phyloP scores from a whole-genome alignment of 2,329 filamentous ascomycete species.

The Hypoxylon rubiginosum region DNA sequence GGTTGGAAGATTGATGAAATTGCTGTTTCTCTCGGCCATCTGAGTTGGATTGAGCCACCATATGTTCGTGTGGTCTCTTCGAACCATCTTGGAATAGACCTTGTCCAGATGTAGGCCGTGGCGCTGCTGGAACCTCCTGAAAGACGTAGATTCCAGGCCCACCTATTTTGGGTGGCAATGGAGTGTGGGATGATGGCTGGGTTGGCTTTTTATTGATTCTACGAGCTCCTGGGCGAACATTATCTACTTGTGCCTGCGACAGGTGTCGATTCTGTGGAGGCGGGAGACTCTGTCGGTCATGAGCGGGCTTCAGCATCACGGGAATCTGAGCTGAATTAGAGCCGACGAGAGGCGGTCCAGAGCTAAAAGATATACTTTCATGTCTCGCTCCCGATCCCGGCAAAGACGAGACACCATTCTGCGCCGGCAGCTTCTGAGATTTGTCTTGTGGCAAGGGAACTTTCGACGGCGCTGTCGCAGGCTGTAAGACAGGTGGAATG shows the following conservation, averaged over 20 bases:
- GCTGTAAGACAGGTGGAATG: constrained; percentile 37
- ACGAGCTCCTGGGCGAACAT: constrained; percentile 30
- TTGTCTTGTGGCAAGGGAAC: constrained; percentile 7
- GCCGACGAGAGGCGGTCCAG: neutral
- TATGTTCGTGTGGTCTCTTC: constrained; percentile 2
- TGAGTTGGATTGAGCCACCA: neutral
- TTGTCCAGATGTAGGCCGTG: constrained; percentile 9
- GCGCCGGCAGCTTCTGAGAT: constrained; percentile 12
- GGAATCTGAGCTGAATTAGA: constrained; percentile 31
- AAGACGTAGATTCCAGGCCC: constrained; percentile 47
- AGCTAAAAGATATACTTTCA: constrained; percentile 38
- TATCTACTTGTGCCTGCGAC: constrained; percentile 5
- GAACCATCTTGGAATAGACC: neutral
- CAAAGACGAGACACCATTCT: constrained; percentile 1
- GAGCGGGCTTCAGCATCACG: constrained; percentile 40
- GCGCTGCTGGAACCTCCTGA: constrained; percentile 41
- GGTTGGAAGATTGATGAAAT: constrained; percentile 10
- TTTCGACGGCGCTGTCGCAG: constrained; percentile 27
- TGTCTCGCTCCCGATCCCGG: constrained; percentile 43
- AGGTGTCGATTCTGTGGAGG: neutral
- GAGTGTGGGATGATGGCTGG: constrained; percentile 25
- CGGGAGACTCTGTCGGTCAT: constrained; percentile 16
- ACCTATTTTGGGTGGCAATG: constrained; percentile 27
- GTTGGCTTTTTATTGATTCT: constrained; percentile 42
- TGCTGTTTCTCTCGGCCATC: constrained; percentile 13